A percentile compares a stretch with the other conserved stretches of the same genome.
Conservation (phyloP, 805 yeast genomes). For the Grigorovia jiainica region DNA sequence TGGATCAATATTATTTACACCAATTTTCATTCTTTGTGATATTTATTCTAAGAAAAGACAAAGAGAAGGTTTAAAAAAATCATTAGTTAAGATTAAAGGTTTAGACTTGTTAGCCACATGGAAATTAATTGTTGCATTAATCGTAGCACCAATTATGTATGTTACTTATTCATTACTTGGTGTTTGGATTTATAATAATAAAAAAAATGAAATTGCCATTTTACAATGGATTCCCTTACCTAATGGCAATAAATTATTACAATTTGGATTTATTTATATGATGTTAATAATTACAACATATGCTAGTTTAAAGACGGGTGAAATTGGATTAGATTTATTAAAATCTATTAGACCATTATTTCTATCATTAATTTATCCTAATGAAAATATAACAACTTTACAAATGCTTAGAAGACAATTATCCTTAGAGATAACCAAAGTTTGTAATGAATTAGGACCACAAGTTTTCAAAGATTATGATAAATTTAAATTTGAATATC, state of each 20-base stretch:
- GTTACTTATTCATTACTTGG: constrained; percentile 52
- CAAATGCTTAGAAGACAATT: constrained; percentile 51
- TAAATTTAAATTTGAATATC: constrained; percentile 10
- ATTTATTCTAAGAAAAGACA: constrained; percentile 64
- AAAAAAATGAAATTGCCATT: neutral
- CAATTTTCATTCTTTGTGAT: constrained; percentile 71
- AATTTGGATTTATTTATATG: constrained; percentile 42
- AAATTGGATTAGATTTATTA: constrained; percentile 77
- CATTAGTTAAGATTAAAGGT: constrained; percentile 83
- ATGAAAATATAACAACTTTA: constrained; percentile 39
- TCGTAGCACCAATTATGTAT: constrained; percentile 77
- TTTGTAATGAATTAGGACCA: constrained; percentile 80
- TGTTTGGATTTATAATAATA: constrained; percentile 19
- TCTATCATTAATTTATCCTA: constrained; percentile 32
- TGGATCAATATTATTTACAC: constrained; percentile 74
- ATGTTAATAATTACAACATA: constrained; percentile 67
- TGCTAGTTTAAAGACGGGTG: constrained; percentile 82
- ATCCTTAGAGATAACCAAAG: constrained; percentile 62
- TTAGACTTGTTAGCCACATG: constrained; percentile 91
- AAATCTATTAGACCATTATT: constrained; percentile 72
- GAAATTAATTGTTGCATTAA: constrained; percentile 81
- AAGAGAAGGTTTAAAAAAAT: constrained; percentile 72
- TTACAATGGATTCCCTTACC: constrained; percentile 22
- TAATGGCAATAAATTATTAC: constrained; percentile 12
- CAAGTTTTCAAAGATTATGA: constrained; percentile 81